Conservation (phyloP, 345 rosid species). For the Salix udensis region DNA sequence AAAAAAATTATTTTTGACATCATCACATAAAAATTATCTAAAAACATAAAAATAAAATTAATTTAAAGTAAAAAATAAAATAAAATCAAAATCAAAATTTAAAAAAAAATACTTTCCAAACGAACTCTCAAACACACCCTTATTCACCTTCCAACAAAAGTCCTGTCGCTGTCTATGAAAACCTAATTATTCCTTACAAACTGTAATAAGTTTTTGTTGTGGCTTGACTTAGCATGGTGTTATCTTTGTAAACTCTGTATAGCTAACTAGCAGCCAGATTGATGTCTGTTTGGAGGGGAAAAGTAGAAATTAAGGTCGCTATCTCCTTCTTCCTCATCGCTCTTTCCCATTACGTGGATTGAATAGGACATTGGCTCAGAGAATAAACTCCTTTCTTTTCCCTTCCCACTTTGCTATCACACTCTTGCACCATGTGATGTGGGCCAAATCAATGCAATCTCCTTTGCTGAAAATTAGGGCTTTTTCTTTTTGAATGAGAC, state of each 20-base stretch:
- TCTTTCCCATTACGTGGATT: slow-evolving; percentile 46
- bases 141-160: slow-evolving; percentile 15
- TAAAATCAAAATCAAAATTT: no score
- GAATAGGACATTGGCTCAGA: slow-evolving; percentile 36
- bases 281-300: slow-evolving; percentile 21
- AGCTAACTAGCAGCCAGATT: no score
- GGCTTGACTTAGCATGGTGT: neutral
- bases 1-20: no score
- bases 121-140: no score
- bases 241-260: no score
- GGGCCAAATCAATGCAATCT: slow-evolving; percentile 25
- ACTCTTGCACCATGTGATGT: slow-evolving; percentile 21
- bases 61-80: no score
- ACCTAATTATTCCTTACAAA: slow-evolving; percentile 15
- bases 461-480: neutral
- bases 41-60: no score
- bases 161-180: slow-evolving; percentile 25
- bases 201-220: neutral
- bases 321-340: slow-evolving; percentile 44
- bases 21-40: no score
- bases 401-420: slow-evolving; percentile 21
- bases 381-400: slow-evolving; percentile 28
- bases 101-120: no score
- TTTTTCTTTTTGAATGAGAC: neutral
- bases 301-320: slow-evolving; percentile 30